Evolutionary conservation across 1,284 basidiomycete species (phyloP).

Genomic region (Meira nashicola): DNA sequence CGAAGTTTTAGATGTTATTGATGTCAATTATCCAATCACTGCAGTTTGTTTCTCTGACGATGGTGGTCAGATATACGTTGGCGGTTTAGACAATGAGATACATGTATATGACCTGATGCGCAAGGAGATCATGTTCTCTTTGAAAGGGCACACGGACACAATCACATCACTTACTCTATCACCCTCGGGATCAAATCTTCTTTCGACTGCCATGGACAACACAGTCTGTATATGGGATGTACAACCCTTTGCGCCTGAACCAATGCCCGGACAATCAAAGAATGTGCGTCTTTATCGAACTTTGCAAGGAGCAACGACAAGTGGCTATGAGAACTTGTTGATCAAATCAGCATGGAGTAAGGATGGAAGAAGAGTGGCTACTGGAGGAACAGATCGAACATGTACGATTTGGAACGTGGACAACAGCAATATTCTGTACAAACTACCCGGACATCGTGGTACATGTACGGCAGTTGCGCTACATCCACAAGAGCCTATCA

Average conservation of each 20-base stretch:
- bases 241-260: constrained; percentile 49
- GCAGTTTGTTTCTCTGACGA: constrained; percentile 49
- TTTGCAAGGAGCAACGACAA: constrained; percentile 33
- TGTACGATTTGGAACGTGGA: constrained; percentile 46
- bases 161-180: constrained; percentile 40
- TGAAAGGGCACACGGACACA: constrained; percentile 42
- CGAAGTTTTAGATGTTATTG: constrained; percentile 35
- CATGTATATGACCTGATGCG: constrained; percentile 45
- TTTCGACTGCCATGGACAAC: constrained; percentile 45
- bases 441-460: constrained; percentile 50
- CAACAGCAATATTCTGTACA: constrained; percentile 3
- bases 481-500: constrained; percentile 50
- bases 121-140: constrained; percentile 32
- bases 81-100: constrained; percentile 51
- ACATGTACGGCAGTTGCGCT: constrained; percentile 49
- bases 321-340: constrained; percentile 48
- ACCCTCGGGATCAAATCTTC: constrained; percentile 46
- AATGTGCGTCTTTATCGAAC: constrained; percentile 43
- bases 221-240: constrained; percentile 51
- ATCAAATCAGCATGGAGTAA: constrained; percentile 38
- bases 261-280: constrained; percentile 24
- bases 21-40: constrained; percentile 50
- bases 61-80: constrained; percentile 47
- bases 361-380: constrained; percentile 40
- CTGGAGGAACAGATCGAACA: constrained; percentile 46